Evolutionary conservation across 176 grass and related monocot genomes (phyloP).

Genomic region (Tillandsia leiboldiana): DNA sequence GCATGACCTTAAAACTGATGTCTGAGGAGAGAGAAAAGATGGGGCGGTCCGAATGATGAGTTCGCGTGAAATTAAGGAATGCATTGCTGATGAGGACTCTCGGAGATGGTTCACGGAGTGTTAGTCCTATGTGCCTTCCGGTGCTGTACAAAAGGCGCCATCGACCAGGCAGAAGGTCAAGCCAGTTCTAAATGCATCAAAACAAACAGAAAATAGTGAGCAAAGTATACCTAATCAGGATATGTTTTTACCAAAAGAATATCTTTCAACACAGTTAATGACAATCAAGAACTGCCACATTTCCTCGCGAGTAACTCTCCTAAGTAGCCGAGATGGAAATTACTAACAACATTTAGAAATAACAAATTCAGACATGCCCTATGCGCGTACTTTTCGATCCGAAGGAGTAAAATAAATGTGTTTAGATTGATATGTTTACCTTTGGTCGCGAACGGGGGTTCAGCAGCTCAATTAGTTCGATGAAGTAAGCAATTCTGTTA

Average conservation of each 20-base stretch:
- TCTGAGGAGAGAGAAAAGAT: slow-evolving; percentile 47
- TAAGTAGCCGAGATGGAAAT: too few relatives aligned
- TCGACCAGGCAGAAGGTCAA: slow-evolving; percentile 49
- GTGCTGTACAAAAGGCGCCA: slow-evolving; percentile 87
- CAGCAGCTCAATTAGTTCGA: slow-evolving; percentile 87
- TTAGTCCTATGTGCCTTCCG: slow-evolving; percentile 81
- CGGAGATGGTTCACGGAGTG: slow-evolving; percentile 62
- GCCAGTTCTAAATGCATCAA: slow-evolving; percentile 56
- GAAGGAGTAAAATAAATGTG: not conserved
- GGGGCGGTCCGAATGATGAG: slow-evolving; percentile 14
- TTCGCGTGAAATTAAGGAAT: slow-evolving; percentile 41
- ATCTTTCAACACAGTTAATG: too few relatives aligned
- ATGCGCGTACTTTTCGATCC: too few relatives aligned
- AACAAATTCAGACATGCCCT: too few relatives aligned
- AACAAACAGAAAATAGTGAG: slow-evolving; percentile 12
- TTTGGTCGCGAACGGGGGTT: slow-evolving; percentile 56
- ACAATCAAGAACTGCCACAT: too few relatives aligned
- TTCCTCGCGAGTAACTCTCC: too few relatives aligned
- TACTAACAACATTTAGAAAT: too few relatives aligned
- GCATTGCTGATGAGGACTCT: slow-evolving; percentile 56
- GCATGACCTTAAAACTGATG: slow-evolving; percentile 80
- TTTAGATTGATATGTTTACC: slow-evolving; percentile 27
- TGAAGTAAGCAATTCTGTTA: slow-evolving; percentile 64
- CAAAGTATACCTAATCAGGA: too few relatives aligned
- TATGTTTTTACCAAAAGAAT: slow-evolving; percentile 3